Conservation (phyloP, 306 rosid genomes). For the Vicia villosa region DNA sequence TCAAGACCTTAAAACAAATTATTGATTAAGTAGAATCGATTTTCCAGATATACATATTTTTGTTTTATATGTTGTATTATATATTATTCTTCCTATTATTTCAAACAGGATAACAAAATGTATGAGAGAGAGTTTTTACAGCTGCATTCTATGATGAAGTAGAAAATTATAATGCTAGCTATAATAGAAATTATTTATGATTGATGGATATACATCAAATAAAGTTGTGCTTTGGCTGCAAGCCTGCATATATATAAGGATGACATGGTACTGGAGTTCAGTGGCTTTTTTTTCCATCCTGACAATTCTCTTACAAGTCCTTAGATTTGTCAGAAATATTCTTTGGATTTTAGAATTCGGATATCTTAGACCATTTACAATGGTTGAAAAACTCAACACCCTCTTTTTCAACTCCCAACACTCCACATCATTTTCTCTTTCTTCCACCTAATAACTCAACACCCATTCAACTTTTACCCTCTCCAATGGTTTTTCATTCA, state of each 20-base stretch:
- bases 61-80: background rate
- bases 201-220: constrained; percentile 26
- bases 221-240: constrained; percentile 23
- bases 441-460: no score
- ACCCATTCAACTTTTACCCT: no score
- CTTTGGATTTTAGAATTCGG: no score
- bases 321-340: no score
- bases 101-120: constrained; percentile 10
- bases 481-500: no score
- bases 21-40: background rate
- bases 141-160: constrained; percentile 6
- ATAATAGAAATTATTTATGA: constrained; percentile 27
- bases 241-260: background rate
- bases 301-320: no score
- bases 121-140: background rate
- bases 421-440: no score
- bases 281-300: no score
- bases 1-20: constrained; percentile 36
- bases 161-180: background rate
- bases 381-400: no score
- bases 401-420: no score
- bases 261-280: background rate
- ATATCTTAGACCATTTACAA: no score
- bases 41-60: constrained; percentile 25
- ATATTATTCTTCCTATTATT: constrained; percentile 33